Percentiles rank a stretch among this genome's conserved stretches.
These are phyloP conservation scores for Dryas integrifolia DNA, from an alignment of 331 rosid species.

Conservation along the genomic window DNA sequence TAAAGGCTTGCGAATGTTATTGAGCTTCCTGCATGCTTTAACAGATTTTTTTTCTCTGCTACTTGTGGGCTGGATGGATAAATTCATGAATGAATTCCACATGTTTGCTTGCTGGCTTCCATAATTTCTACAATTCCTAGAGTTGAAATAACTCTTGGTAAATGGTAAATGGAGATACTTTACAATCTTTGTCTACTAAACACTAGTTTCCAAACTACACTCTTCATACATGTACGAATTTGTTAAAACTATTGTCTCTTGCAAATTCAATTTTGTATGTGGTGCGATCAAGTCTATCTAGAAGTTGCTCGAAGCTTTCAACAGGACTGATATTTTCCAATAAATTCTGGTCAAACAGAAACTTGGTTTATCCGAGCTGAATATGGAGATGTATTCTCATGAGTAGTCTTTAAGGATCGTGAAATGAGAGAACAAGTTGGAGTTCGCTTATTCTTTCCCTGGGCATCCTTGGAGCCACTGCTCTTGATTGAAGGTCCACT, in stretches of 20 bases:
- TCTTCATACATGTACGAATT: constrained; percentile 15
- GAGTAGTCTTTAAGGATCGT: constrained; percentile 41
- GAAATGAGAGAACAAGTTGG: constrained; percentile 43
- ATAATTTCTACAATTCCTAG: not conserved
- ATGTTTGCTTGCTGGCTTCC: constrained; percentile 2
- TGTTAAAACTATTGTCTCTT: not conserved
- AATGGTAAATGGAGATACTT: not conserved
- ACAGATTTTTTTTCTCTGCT: not conserved
- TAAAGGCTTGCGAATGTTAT: too few relatives aligned
- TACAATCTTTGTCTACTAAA: not conserved
- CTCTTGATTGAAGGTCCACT: constrained; percentile 40
- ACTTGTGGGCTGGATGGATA: not conserved
- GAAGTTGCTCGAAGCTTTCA: not conserved
- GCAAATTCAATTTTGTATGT: constrained; percentile 7
- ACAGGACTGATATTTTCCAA: not conserved
- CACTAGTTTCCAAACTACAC: constrained; percentile 10
- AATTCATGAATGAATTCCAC: not conserved
- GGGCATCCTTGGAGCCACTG: constrained; percentile 42
- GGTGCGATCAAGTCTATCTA: constrained; percentile 2
- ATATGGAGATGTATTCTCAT: constrained; percentile 76
- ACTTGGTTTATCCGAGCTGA: constrained; percentile 37
- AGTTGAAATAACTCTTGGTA: not conserved
- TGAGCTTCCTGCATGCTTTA: not conserved
- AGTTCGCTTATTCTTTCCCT: constrained; percentile 39
- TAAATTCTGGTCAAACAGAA: not conserved